Conservation (phyloP, 345 rosid species). For the Theobroma cacao region DNA sequence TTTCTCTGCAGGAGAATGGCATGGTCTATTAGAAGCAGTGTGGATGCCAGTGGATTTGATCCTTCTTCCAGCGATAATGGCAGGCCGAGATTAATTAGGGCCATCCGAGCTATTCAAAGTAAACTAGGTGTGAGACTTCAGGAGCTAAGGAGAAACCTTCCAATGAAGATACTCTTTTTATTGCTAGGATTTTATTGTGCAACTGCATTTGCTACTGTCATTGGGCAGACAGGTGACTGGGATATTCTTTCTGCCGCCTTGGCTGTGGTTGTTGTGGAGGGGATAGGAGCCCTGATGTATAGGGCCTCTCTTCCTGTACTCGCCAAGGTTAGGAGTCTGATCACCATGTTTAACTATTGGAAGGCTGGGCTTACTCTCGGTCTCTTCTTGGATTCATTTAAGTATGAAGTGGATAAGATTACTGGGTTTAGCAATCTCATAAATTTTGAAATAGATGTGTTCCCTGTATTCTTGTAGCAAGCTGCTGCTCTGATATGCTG, state of each 20-base stretch:
- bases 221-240: constrained; percentile 99
- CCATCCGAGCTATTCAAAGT: constrained; percentile 51
- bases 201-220: constrained; percentile 74
- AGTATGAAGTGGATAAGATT: constrained; percentile 49
- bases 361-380: constrained; percentile 87
- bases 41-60: constrained; percentile 49
- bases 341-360: constrained; percentile 83
- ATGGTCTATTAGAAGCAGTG: constrained; percentile 56
- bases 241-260: constrained; percentile 91
- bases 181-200: constrained; percentile 91
- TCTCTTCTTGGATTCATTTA: constrained; percentile 92
- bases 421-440: constrained; percentile 22
- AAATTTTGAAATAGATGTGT: constrained; percentile 26
- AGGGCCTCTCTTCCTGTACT: constrained; percentile 54
- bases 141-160: constrained; percentile 63
- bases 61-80: constrained; percentile 52
- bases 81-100: constrained; percentile 60
- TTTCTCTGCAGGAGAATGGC: constrained; percentile 44
- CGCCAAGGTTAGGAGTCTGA: constrained; percentile 44
- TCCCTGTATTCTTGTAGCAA: constrained; percentile 19
- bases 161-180: constrained; percentile 73
- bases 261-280: constrained; percentile 77
- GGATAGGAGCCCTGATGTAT: constrained; percentile 90
- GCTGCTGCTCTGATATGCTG: not conserved
- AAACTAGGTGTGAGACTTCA: constrained; percentile 49